Evolutionary conservation across 1,284 basidiomycete genomes (phyloP).

Genomic region (Coniferiporia sulphurascens): DNA sequence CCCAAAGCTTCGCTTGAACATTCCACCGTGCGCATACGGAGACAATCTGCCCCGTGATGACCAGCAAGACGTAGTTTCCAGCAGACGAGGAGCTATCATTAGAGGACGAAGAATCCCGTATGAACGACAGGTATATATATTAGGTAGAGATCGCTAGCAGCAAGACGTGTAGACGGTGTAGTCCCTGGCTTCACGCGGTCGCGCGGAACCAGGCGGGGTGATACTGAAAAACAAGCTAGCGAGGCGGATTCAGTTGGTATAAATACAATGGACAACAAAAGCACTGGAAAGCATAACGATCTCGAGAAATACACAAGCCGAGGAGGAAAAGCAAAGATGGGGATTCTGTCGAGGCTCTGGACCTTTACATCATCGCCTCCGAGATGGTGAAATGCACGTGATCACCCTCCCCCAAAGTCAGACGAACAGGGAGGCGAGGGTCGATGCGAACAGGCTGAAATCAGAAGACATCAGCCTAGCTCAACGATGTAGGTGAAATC

Average conservation of each 20-base stretch:
- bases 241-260: neutral
- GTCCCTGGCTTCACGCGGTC: too few species aligned
- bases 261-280: neutral
- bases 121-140: too few species aligned
- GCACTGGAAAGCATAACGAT: neutral
- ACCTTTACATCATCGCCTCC: constrained; percentile 45
- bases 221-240: too few species aligned
- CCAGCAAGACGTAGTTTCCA: too few species aligned
- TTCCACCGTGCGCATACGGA: too few species aligned
- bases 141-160: too few species aligned
- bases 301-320: neutral
- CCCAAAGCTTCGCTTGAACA: too few species aligned
- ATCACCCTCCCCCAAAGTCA: constrained; percentile 73
- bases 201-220: too few species aligned
- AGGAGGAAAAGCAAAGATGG: neutral
- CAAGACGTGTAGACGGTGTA: too few species aligned
- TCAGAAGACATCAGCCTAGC: constrained; percentile 54
- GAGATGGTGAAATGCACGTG: constrained; percentile 75
- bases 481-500: constrained; percentile 69
- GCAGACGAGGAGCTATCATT: too few species aligned
- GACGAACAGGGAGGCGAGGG: constrained; percentile 65
- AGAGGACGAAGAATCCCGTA: too few species aligned
- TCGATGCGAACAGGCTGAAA: constrained; percentile 67
- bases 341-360: neutral
- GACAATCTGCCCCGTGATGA: too few species aligned